phyloP scores from a whole-genome alignment of 768 basidiomycete genomes.

The Cyclocybe aegerita region DNA sequence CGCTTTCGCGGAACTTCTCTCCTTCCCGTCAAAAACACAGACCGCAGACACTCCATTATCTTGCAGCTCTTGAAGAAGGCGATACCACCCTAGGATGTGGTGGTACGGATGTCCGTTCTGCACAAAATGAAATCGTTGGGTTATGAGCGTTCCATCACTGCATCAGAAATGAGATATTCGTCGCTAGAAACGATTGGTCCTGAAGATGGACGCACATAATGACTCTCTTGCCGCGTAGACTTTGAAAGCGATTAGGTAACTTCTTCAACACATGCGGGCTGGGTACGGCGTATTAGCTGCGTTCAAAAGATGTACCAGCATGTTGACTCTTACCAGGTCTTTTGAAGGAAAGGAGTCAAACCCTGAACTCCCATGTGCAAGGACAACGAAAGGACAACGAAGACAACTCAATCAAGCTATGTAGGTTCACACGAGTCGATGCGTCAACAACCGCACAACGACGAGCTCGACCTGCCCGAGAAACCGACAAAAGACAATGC shows the following conservation, averaged over 20 bases:
- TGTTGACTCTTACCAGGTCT: slow-evolving; percentile 47
- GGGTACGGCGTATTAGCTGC: neutral
- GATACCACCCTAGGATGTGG: slow-evolving; percentile 81
- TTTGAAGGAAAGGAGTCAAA: slow-evolving; percentile 67
- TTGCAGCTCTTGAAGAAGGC: slow-evolving; percentile 60
- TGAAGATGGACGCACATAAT: slow-evolving; percentile 58
- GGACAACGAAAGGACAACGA: neutral
- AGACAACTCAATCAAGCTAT: neutral
- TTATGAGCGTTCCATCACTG: slow-evolving; percentile 86
- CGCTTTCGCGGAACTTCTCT: slow-evolving; percentile 66
- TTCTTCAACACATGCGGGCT: slow-evolving; percentile 67
- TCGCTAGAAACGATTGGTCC: slow-evolving; percentile 1
- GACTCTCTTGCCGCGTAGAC: slow-evolving; percentile 64
- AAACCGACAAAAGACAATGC: too few species aligned
- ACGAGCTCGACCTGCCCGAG: too few species aligned
- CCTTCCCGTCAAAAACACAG: slow-evolving; percentile 80
- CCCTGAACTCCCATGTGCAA: slow-evolving; percentile 69
- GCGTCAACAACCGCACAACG: neutral
- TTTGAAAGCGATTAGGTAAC: slow-evolving; percentile 63
- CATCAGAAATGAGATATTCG: slow-evolving; percentile 5
- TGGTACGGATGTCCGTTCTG: slow-evolving; percentile 60
- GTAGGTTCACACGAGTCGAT: neutral
- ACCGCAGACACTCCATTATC: slow-evolving; percentile 57
- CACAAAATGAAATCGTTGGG: slow-evolving; percentile 78
- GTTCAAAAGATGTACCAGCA: neutral